Conservation (phyloP, 495 filamentous ascomycete species). For the Penicillium goetzii region DNA sequence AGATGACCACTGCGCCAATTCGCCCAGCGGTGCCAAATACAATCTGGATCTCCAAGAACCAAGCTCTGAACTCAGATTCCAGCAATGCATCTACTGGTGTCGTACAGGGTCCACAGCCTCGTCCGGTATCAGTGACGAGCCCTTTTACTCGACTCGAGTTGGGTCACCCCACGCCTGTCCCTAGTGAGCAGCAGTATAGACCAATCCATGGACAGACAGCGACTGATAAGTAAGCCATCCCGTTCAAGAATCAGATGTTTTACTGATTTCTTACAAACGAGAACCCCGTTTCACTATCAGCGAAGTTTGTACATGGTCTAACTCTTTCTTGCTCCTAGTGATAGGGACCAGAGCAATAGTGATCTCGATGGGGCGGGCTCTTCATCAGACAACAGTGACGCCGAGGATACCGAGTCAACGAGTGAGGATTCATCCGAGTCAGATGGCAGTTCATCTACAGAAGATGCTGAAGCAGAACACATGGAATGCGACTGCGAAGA, state of each 20-base stretch:
- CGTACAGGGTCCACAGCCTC: slow-evolving; percentile 18
- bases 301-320: slow-evolving; percentile 2
- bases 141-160: slow-evolving; percentile 16
- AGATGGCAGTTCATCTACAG: slow-evolving; percentile 19
- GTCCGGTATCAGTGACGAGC: slow-evolving; percentile 11
- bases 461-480: slow-evolving; percentile 8
- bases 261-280: slow-evolving; percentile 1
- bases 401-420: slow-evolving; percentile 20
- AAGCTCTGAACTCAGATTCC: not conserved
- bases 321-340: not conserved
- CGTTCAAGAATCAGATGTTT: not conserved
- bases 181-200: slow-evolving; percentile 3
- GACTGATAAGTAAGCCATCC: slow-evolving; percentile 16
- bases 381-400: slow-evolving; percentile 17
- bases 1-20: not conserved
- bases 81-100: not conserved
- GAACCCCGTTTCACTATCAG: not conserved
- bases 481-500: slow-evolving; percentile 15
- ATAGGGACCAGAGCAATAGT: not conserved
- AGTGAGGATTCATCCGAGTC: slow-evolving; percentile 15
- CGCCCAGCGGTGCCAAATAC: not conserved
- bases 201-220: not conserved
- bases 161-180: not conserved
- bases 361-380: slow-evolving; percentile 3
- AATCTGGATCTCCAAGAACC: not conserved